These are phyloP conservation scores for Saccharomyces hybrid DNA, from an alignment of 1,139 yeast species.

Conservation along the genomic window DNA sequence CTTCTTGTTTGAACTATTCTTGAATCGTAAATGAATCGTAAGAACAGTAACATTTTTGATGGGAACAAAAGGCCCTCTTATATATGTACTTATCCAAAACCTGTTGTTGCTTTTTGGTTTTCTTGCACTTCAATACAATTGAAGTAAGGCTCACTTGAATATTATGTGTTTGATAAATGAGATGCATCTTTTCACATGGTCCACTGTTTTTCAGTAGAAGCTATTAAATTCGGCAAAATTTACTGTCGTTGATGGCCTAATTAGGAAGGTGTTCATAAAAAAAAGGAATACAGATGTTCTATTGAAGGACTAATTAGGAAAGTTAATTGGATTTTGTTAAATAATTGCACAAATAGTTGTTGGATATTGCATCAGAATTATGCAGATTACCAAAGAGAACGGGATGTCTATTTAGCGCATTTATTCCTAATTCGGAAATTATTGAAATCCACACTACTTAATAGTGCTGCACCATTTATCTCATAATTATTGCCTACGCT, in stretches of 20 bases:
- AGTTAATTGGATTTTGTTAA: neutral
- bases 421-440: neutral
- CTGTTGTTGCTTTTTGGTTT: neutral
- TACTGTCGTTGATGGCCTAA: slow-evolving; percentile 1
- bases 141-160: neutral
- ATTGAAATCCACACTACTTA: neutral
- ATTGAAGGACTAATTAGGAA: neutral
- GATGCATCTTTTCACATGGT: neutral
- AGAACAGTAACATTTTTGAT: neutral
- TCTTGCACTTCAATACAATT: neutral
- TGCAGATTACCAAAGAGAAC: neutral
- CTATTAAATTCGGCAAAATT: neutral
- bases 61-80: neutral
- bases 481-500: neutral
- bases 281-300: slow-evolving; percentile 1
- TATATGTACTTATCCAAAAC: neutral
- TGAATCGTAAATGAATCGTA: neutral
- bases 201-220: neutral
- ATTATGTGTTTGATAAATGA: neutral
- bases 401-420: neutral
- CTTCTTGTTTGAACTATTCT: neutral
- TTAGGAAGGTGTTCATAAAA: neutral
- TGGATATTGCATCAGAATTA: neutral
- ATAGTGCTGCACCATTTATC: neutral
- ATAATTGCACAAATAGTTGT: neutral